phyloP scores from a whole-genome alignment of 371 early-diverging fungal species.

The Mortierella sp. region DNA sequence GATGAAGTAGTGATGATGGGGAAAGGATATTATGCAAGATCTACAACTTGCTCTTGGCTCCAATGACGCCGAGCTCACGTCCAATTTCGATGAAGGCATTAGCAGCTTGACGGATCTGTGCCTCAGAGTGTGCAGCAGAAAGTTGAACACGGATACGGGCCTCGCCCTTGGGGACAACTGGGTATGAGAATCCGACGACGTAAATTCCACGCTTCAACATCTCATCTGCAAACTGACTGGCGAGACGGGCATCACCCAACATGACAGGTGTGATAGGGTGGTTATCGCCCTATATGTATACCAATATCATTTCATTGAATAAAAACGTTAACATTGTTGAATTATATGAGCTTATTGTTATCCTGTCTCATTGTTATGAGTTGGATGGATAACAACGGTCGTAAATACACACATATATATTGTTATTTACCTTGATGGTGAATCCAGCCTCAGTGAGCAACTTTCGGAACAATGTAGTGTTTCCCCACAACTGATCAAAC shows the following conservation, averaged over 20 bases:
- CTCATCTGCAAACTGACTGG: slow-evolving; percentile 67
- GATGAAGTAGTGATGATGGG: neutral
- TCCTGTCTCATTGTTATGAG: too few relatives aligned
- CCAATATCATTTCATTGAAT: neutral
- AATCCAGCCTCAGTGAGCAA: slow-evolving; percentile 69
- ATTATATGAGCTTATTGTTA: too few relatives aligned
- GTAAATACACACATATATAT: neutral
- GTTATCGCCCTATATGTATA: slow-evolving; percentile 60
- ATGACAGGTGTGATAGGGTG: slow-evolving; percentile 75
- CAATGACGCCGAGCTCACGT: slow-evolving; percentile 63
- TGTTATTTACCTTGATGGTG: slow-evolving; percentile 54
- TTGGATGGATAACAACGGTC: too few relatives aligned
- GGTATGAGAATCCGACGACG: slow-evolving; percentile 75
- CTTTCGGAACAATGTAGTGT: slow-evolving; percentile 65
- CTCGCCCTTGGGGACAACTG: slow-evolving; percentile 74
- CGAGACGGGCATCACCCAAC: slow-evolving; percentile 73
- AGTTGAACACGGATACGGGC: slow-evolving; percentile 77
- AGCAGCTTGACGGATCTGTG: slow-evolving; percentile 66
- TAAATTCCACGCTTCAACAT: slow-evolving; percentile 71
- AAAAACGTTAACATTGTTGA: neutral
- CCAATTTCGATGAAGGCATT: slow-evolving; percentile 71
- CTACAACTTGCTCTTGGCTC: slow-evolving; percentile 58
- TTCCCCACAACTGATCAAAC: slow-evolving; percentile 63
- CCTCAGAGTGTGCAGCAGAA: slow-evolving; percentile 69
- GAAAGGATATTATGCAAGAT: slow-evolving; percentile 1